Evolutionary conservation across 345 rosid genomes (phyloP).

Genomic region (Euphorbia lathyris): DNA sequence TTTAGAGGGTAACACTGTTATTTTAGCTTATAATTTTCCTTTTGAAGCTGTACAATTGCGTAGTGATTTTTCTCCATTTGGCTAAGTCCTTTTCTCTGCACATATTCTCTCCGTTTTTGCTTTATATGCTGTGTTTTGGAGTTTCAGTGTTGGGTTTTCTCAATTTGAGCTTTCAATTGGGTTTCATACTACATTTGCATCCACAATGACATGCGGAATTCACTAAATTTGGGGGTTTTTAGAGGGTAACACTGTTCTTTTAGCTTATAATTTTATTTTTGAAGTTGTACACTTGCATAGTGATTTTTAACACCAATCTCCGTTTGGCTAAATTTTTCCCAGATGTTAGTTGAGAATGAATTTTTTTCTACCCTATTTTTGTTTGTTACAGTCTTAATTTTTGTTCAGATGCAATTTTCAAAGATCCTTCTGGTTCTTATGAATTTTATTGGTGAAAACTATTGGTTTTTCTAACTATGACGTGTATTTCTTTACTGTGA

Average conservation of each 20-base stretch:
- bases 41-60: too few relatives aligned
- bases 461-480: neutral
- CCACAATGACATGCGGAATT: neutral
- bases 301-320: neutral
- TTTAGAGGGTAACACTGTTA: too few relatives aligned
- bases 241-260: neutral
- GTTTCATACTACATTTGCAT: neutral
- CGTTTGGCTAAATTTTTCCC: neutral
- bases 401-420: neutral
- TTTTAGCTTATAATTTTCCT: too few relatives aligned
- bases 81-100: slow-evolving; percentile 19
- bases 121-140: neutral
- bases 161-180: neutral
- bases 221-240: neutral
- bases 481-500: neutral
- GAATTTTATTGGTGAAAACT: neutral
- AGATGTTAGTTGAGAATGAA: neutral
- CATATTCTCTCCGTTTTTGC: neutral
- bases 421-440: neutral
- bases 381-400: neutral
- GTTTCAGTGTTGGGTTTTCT: neutral
- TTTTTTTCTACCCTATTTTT: neutral
- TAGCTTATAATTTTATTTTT: neutral
- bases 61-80: too few relatives aligned
- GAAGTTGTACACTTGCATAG: neutral